Evolutionary conservation across 345 rosid species (phyloP).

Genomic region (Lepidium aucheri): DNA sequence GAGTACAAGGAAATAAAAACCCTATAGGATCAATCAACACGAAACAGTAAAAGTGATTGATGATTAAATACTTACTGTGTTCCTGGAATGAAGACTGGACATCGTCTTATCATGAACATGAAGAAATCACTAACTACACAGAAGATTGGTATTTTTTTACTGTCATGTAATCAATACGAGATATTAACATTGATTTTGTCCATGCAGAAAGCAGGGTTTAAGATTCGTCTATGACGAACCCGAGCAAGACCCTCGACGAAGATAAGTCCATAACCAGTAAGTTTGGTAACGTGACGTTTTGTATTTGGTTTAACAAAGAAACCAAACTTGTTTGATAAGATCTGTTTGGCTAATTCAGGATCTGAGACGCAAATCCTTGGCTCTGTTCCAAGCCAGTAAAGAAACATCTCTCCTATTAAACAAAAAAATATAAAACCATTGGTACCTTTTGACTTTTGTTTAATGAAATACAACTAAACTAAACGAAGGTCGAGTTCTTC

Average conservation of each 20-base stretch:
- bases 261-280: conserved; percentile 35
- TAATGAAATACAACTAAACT: too few relatives aligned
- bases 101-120: too few relatives aligned
- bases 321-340: conserved; percentile 35
- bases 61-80: conserved; percentile 25
- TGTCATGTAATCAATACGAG: background rate
- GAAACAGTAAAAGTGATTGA: background rate
- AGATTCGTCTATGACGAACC: conserved; percentile 33
- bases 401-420: conserved; percentile 33
- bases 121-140: too few relatives aligned
- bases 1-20: background rate
- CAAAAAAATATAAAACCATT: background rate
- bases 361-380: conserved; percentile 35
- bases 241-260: conserved; percentile 32
- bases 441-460: background rate
- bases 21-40: background rate
- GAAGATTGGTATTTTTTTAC: conserved; percentile 24
- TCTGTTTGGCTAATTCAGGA: conserved; percentile 34
- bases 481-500: too few relatives aligned
- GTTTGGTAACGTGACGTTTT: conserved; percentile 5
- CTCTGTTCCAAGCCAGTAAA: conserved; percentile 38
- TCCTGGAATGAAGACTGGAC: too few relatives aligned
- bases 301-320: conserved; percentile 23
- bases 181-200: conserved; percentile 39
- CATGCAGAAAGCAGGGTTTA: conserved; percentile 40